Conservation (phyloP, 169 alveolate genomes). For the Eimeria praecox region DNA sequence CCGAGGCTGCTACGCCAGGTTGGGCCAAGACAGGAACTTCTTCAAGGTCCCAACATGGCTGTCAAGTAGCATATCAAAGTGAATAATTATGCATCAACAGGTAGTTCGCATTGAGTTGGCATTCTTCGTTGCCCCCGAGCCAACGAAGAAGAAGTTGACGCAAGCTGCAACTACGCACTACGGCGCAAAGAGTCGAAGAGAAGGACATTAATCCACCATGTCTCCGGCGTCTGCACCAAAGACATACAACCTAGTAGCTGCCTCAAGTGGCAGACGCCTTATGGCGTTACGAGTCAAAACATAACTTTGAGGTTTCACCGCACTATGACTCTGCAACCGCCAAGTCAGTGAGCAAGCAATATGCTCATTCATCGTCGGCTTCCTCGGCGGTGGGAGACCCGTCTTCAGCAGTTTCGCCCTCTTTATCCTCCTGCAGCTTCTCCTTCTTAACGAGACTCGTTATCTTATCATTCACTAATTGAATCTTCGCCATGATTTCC, state of each 20-base stretch:
- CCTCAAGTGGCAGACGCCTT: constrained; percentile 10
- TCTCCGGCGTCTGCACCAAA: neutral
- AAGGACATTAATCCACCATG: neutral
- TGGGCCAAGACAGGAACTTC: neutral
- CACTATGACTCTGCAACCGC: neutral
- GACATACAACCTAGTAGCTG: neutral
- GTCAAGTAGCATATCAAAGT: neutral
- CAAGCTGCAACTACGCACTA: constrained; percentile 6
- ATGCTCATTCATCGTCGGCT: constrained; percentile 51
- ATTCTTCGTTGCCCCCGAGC: neutral
- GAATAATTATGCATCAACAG: neutral
- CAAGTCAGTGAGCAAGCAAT: neutral
- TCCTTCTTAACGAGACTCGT: constrained; percentile 21
- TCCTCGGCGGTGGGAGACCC: constrained; percentile 59
- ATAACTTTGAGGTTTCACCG: neutral
- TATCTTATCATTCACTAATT: constrained; percentile 28
- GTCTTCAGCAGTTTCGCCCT: constrained; percentile 60
- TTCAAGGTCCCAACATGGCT: neutral
- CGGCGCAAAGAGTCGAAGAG: neutral
- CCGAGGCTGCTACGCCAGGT: neutral
- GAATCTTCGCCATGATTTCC: constrained; percentile 51
- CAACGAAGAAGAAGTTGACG: constrained; percentile 14
- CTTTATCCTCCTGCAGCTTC: constrained; percentile 5
- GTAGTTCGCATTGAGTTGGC: neutral
- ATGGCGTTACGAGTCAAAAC: neutral